Base-by-base conservation (phyloP, 257 asterid species). In the Salvia miltiorrhiza region DNA sequence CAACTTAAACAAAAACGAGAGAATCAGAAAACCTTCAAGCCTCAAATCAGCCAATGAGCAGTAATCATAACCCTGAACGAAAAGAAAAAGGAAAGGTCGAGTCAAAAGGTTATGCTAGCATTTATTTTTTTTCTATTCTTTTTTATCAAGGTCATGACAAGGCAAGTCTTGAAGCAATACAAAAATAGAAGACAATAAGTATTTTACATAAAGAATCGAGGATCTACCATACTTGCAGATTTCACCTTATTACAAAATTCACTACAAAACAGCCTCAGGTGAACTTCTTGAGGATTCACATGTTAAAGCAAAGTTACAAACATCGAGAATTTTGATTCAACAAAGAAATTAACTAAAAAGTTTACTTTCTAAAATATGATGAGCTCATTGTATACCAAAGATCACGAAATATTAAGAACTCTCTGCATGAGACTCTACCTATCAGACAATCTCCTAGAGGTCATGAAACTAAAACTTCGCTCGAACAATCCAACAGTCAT, bases 401-500 rank as follows among this genome's bases (percentile, higher is more conserved):
- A 63, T 14, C 44, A 67, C 65, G 55, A 66, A 67, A 59, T 40
- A 58, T 48, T 17, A 44, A 55, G 19, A 69, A 63, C 32, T 43
- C 39, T 75, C 65, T 13, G 79, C 45, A 44, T 24, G 81, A 73
- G 75, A n/a, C n/a, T 76, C 80, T 73, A 82, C 59, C 76, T 72
- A 82, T 61, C 82, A 64, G 43, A 65, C 75, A 72, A 59, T 82
- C 86, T 82, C 84, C 80, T 83, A 83, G 75, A 67, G 80, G 65
- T 64, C 78, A 78, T 49, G 80, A 60, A 77, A 71, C 77, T 43
- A 80, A 80, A 78, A 80, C 86, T 83, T 68, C 70, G 67, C 87
- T 67, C 33, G 78, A 57, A 71, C 72, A 82, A 78, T 83, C 93
- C 84, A 74, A 78, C 83, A 81, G 81, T 84, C 86, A 85, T 89